These are phyloP conservation scores for Trichosporon asahii DNA, from an alignment of 1,284 basidiomycete genomes.

Conservation along the genomic window DNA sequence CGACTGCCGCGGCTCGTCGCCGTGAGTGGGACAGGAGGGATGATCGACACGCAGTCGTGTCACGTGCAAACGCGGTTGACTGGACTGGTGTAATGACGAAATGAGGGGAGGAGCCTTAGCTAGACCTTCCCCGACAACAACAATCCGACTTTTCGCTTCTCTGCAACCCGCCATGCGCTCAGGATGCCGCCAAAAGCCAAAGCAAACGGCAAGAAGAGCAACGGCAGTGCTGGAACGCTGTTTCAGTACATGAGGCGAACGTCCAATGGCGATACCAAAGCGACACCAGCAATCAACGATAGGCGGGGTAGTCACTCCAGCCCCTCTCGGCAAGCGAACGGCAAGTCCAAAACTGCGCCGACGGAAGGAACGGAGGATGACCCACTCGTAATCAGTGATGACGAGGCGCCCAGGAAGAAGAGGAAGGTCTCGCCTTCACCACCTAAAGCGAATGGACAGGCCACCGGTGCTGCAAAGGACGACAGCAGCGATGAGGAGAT, in stretches of 20 bases:
- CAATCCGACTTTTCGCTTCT: neutral
- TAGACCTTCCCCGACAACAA: neutral
- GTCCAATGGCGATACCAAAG: neutral
- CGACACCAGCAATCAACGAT: neutral
- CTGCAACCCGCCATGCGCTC: neutral
- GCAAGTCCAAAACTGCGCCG: neutral
- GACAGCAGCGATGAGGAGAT: slow-evolving; percentile 18
- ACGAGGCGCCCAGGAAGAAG: slow-evolving; percentile 20
- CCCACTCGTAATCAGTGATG: slow-evolving; percentile 37
- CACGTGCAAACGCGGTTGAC: neutral
- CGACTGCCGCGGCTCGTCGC: neutral
- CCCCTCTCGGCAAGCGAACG: neutral
- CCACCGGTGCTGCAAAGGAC: neutral
- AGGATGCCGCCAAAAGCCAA: neutral
- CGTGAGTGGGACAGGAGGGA: neutral
- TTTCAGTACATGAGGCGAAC: neutral
- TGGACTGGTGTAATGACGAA: neutral
- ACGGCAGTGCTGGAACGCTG: neutral
- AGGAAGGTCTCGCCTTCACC: neutral
- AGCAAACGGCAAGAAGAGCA: neutral
- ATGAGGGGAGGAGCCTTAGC: neutral
- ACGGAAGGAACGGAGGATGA: slow-evolving; percentile 25
- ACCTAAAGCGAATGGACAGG: neutral
- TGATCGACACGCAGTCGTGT: neutral
- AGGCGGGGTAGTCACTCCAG: neutral